Evolutionary conservation across 495 filamentous ascomycete genomes (phyloP).

Genomic region (Evansstolkia leycettana): DNA sequence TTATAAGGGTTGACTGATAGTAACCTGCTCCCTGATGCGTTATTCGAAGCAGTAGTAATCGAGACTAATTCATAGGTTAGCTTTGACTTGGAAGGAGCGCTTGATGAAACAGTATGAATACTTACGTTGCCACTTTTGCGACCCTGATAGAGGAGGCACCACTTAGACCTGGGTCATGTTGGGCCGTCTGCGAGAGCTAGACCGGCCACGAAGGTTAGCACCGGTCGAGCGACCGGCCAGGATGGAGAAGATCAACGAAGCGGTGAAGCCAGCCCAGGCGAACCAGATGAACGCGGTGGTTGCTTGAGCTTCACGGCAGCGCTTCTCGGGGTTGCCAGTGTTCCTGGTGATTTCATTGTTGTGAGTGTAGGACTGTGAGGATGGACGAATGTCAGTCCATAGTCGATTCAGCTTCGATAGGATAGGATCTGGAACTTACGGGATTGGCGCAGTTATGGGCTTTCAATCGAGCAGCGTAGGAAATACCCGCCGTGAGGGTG

Average conservation of each 20-base stretch:
- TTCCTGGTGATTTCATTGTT: conserved; percentile 51
- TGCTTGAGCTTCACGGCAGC: conserved; percentile 61
- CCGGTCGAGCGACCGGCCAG: conserved; percentile 26
- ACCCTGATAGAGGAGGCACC: too few relatives aligned
- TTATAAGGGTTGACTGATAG: too few relatives aligned
- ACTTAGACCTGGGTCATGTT: conserved; percentile 55
- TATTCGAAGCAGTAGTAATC: too few relatives aligned
- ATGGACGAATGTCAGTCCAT: too few relatives aligned
- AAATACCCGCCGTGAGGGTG: conserved; percentile 53
- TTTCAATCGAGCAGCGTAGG: conserved; percentile 46
- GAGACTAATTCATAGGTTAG: too few relatives aligned
- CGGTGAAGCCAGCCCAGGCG: conserved; percentile 48
- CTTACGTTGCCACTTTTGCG: too few relatives aligned
- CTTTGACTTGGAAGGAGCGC: too few relatives aligned
- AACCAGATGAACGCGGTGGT: conserved; percentile 62
- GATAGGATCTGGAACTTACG: conserved; percentile 32
- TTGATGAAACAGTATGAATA: too few relatives aligned
- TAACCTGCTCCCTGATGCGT: too few relatives aligned
- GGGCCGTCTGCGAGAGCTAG: conserved; percentile 34
- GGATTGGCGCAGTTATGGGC: conserved; percentile 49
- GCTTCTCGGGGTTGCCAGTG: conserved; percentile 36
- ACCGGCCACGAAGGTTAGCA: conserved; percentile 28
- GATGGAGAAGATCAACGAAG: conserved; percentile 38
- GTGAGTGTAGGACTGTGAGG: conserved; percentile 36
- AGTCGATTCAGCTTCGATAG: neutral